Evolutionary conservation across 208 protist genomes (phyloP).

Genomic region (Trypanosoma avium): DNA sequence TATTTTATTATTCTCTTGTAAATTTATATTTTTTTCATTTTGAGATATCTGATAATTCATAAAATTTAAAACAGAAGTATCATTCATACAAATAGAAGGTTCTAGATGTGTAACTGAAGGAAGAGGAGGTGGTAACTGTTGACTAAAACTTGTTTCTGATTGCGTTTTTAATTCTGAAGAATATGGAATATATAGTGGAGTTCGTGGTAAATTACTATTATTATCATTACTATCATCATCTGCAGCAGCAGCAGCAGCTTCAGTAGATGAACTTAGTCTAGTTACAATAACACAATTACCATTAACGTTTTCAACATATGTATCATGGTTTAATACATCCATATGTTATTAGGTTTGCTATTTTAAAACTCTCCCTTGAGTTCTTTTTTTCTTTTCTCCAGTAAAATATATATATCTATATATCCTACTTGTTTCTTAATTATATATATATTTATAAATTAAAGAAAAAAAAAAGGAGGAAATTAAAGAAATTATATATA

Average conservation of each 20-base stretch:
- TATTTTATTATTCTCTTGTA: neutral
- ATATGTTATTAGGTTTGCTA: neutral
- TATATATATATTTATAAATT: slow-evolving; percentile 8
- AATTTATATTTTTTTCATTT: neutral
- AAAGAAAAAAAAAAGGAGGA: neutral
- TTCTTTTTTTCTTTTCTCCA: neutral
- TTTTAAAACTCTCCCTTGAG: neutral
- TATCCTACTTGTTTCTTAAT: neutral
- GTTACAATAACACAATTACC: slow-evolving; percentile 30
- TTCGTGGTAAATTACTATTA: too few species aligned
- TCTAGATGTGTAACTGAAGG: neutral
- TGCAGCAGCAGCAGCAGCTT: too few species aligned
- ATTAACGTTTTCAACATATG: slow-evolving; percentile 5
- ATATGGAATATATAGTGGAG: neutral
- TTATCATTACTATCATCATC: too few species aligned
- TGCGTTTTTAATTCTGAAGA: neutral
- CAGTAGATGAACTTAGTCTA: slow-evolving; percentile 4
- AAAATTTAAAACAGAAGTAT: too few species aligned
- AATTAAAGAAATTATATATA: neutral
- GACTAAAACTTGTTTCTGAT: neutral
- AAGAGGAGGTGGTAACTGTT: neutral
- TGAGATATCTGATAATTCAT: neutral
- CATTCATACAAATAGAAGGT: neutral
- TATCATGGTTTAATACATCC: neutral
- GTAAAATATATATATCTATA: too few species aligned